Base-by-base conservation (phyloP, 78 protist species). In the slime mould (Dictyostelium discoideum) region DNA sequence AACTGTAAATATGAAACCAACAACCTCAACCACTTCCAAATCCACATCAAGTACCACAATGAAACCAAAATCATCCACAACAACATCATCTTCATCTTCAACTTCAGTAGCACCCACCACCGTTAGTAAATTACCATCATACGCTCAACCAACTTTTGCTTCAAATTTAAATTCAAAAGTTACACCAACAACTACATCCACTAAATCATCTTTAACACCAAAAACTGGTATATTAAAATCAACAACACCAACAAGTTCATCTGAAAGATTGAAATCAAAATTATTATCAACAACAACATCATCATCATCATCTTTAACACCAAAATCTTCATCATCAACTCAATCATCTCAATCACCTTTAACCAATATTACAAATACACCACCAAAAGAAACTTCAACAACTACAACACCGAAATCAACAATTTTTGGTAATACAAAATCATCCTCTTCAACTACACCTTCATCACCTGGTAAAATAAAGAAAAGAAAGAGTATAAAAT, bases 401-500 rank as follows among this genome's bases (percentile, higher is more conserved):
- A 37, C 87, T 3, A 83, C 26, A n/a, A 39, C 72, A 39, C 26
- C 87, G 32, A 84, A 72, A 44, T 3, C 84, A 79, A 32, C 18
- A 39, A 18, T n/a, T 60, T 24, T 20, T 50, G n/a, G 77, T 6
- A 84, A 0, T 26, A n/a, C 60, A 48, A 40, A 40, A 79, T 24
- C 63, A n/a, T 79, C 76, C 2, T 22, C 74, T 10, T 24, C 44
- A 77, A 40, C 81, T 10, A 37, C 50, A 9, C 14, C 50, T 5
- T 11, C 83, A 77, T 8, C 83, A 44, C 48, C 46, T 8, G 50
- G 84, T n/a, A 79, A 84, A 60, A 9, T 63, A 29, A 84, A 84
- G n/a, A 84, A 63, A 63, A 84, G 87, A 84, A 84, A 84, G 42
- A 84, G 87, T 84, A 63, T 84, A 10, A 84, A 84, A 60, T 42